Evolutionary conservation across 371 early-diverging fungal species (phyloP).

Genomic region (Sanchytrium tribonematis): DNA sequence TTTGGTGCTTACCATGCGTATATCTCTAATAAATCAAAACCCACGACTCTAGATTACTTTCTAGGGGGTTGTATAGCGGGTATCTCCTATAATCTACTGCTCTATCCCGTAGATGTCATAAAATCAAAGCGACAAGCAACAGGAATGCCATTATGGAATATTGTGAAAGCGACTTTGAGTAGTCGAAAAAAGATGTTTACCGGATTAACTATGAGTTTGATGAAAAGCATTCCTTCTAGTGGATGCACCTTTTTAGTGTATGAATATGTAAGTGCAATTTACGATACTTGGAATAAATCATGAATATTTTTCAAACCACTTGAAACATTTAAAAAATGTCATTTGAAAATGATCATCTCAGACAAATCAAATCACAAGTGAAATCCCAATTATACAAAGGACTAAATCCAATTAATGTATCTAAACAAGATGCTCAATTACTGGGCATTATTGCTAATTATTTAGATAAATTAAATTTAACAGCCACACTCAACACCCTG

Average conservation of each 20-base stretch:
- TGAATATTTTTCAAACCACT: too few relatives aligned
- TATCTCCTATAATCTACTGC: constrained; percentile 54
- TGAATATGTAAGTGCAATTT: constrained; percentile 5
- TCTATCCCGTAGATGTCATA: constrained; percentile 80
- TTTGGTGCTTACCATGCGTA: constrained; percentile 63
- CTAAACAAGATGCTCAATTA: not conserved
- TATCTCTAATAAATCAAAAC: constrained; percentile 14
- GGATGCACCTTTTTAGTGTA: constrained; percentile 57
- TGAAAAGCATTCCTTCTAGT: constrained; percentile 61
- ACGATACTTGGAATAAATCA: not conserved
- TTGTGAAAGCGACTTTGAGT: constrained; percentile 7
- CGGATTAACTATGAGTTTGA: constrained; percentile 70
- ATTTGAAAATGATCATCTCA: not conserved
- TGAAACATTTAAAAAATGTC: too few relatives aligned
- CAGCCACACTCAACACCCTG: not conserved
- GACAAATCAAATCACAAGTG: not conserved
- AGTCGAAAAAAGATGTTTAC: constrained; percentile 44
- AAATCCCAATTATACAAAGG: constrained; percentile 1
- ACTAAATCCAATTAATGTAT: not conserved
- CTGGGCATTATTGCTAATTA: not conserved
- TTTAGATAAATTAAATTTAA: not conserved
- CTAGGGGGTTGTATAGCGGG: constrained; percentile 70
- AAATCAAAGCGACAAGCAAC: constrained; percentile 76
- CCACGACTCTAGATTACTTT: constrained; percentile 37
- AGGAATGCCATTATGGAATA: constrained; percentile 13